Evolutionary conservation across 805 yeast genomes (phyloP).

Genomic region (Saccharomycopsis vini): DNA sequence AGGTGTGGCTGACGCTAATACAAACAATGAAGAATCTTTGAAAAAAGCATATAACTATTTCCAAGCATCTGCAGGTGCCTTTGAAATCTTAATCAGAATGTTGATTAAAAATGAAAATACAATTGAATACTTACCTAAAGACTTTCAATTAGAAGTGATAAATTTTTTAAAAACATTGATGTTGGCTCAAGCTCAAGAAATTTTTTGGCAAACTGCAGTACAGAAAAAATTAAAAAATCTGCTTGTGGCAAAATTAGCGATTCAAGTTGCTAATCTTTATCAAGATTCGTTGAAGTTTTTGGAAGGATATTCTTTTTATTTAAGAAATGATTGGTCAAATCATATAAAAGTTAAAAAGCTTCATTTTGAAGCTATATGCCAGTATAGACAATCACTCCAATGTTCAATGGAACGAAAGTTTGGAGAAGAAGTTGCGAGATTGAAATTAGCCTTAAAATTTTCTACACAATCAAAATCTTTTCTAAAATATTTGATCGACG

Average conservation of each 20-base stretch:
- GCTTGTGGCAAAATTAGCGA: slow-evolving; percentile 53
- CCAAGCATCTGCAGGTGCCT: slow-evolving; percentile 67
- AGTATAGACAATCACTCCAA: slow-evolving; percentile 49
- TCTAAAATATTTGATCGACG: slow-evolving; percentile 31
- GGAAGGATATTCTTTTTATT: slow-evolving; percentile 25
- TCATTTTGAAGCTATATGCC: slow-evolving; percentile 68
- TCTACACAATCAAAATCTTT: slow-evolving; percentile 31
- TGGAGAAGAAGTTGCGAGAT: slow-evolving; percentile 64
- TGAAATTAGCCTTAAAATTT: slow-evolving; percentile 34
- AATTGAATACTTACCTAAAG: slow-evolving; percentile 13
- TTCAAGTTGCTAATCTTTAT: slow-evolving; percentile 54
- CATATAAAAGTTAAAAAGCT: slow-evolving; percentile 48
- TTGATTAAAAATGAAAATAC: slow-evolving; percentile 12
- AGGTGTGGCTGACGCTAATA: slow-evolving; percentile 39
- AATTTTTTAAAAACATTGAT: slow-evolving; percentile 42
- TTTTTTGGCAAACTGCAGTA: slow-evolving; percentile 69
- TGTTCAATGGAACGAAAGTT: slow-evolving; percentile 42
- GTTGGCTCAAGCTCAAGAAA: slow-evolving; percentile 84
- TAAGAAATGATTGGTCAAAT: slow-evolving; percentile 56
- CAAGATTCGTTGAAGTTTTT: slow-evolving; percentile 34
- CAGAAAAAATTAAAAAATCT: slow-evolving; percentile 44
- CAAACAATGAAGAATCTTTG: slow-evolving; percentile 41
- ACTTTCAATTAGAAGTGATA: slow-evolving; percentile 35
- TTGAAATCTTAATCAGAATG: slow-evolving; percentile 30
- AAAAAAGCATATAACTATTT: slow-evolving; percentile 55